phyloP scores from a whole-genome alignment of 768 basidiomycete genomes.

The Leccinum variicolor region DNA sequence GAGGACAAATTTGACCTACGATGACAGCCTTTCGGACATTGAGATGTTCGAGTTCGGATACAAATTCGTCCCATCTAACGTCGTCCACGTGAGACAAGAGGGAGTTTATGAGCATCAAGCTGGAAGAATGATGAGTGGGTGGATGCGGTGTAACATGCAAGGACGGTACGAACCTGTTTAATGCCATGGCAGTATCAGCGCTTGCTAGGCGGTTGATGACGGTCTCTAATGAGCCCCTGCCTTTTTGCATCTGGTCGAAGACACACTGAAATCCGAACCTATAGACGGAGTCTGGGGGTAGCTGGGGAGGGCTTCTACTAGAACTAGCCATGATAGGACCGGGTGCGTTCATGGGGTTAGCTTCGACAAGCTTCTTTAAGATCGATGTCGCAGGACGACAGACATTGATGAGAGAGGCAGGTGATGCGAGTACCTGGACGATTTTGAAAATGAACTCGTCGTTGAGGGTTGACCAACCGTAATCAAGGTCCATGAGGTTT shows the following conservation, averaged over 20 bases:
- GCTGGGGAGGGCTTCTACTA: slow-evolving; percentile 49
- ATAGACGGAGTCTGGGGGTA: slow-evolving; percentile 70
- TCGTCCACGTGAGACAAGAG: slow-evolving; percentile 78
- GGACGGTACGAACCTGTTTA: slow-evolving; percentile 58
- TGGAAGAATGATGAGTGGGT: slow-evolving; percentile 28
- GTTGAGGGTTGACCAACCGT: slow-evolving; percentile 77
- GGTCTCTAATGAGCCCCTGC: slow-evolving; percentile 67
- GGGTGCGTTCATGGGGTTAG: slow-evolving; percentile 68
- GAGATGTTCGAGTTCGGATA: slow-evolving; percentile 66
- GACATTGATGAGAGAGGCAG: slow-evolving; percentile 80
- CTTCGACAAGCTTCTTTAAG: slow-evolving; percentile 85
- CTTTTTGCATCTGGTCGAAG: slow-evolving; percentile 77
- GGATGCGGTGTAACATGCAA: not conserved
- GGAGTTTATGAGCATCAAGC: slow-evolving; percentile 90
- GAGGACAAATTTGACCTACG: slow-evolving; percentile 42
- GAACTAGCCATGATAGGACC: slow-evolving; percentile 57
- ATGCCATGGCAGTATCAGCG: slow-evolving; percentile 80
- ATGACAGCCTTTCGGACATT: slow-evolving; percentile 81
- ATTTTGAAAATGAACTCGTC: slow-evolving; percentile 72
- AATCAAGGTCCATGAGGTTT: slow-evolving; percentile 82
- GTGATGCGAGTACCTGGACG: slow-evolving; percentile 73
- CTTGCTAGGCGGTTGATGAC: slow-evolving; percentile 79
- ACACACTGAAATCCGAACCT: slow-evolving; percentile 82
- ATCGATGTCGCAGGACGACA: slow-evolving; percentile 90
- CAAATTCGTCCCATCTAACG: slow-evolving; percentile 74